phyloP scores from a whole-genome alignment of 352 stramenopile species.

The Stramenopiles sp. region DNA sequence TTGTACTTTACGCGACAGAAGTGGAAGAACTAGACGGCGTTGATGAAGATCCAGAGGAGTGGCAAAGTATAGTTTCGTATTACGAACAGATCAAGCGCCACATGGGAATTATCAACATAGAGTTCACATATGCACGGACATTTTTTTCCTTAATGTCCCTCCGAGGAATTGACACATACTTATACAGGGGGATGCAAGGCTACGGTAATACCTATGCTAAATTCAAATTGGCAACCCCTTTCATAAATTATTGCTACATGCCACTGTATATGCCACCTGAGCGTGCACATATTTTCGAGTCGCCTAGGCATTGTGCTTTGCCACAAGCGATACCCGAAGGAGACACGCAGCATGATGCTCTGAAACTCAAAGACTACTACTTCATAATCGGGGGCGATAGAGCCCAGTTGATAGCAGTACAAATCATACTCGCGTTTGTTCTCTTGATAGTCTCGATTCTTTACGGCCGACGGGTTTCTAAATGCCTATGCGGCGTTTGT shows the following conservation, averaged over 20 bases:
- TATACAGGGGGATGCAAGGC: neutral
- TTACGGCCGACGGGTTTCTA: too few relatives aligned
- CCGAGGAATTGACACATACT: neutral
- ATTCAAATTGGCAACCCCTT: neutral
- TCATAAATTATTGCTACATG: neutral
- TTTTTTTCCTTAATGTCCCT: neutral
- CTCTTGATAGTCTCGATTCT: neutral
- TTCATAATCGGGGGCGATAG: neutral
- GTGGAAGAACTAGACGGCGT: neutral
- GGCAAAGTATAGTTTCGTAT: neutral
- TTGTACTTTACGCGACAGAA: neutral
- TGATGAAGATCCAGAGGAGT: neutral
- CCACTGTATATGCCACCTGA: neutral
- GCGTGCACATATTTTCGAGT: neutral
- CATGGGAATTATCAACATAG: neutral
- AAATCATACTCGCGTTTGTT: neutral
- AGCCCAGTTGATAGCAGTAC: neutral
- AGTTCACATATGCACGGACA: neutral
- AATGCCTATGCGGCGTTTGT: too few relatives aligned
- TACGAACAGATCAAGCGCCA: neutral
- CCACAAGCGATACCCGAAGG: neutral
- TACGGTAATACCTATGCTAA: neutral
- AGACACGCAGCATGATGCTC: neutral
- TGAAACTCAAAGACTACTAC: neutral
- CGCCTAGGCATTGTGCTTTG: neutral